Evolutionary conservation across 2,329 filamentous ascomycete genomes (phyloP).

Genomic region (Neopestalotiopsis sp.): DNA sequence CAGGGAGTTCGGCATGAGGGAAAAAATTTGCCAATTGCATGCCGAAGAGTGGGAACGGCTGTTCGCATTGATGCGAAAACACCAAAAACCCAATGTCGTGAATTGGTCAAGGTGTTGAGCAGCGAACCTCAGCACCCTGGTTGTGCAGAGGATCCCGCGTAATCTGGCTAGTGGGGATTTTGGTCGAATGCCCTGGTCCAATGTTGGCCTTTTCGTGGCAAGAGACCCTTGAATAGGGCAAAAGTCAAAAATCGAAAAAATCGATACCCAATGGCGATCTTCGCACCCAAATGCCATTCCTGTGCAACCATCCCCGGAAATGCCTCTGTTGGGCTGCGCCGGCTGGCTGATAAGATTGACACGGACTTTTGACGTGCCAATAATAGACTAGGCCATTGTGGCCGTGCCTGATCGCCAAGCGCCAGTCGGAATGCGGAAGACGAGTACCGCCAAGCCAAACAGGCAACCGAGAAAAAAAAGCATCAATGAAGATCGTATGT

Average conservation of each 20-base stretch:
- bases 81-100: not conserved
- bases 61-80: not conserved
- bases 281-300: conserved; percentile 1
- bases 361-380: not conserved
- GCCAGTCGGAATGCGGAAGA: not conserved
- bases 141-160: not conserved
- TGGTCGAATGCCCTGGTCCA: not conserved
- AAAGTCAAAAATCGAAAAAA: not conserved
- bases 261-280: conserved; percentile 4
- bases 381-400: not conserved
- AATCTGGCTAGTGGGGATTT: not conserved
- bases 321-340: not conserved
- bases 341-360: not conserved
- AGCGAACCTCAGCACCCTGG: not conserved
- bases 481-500: not conserved
- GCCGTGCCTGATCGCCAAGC: conserved; percentile 1
- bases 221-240: not conserved
- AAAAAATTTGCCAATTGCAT: not conserved
- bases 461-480: not conserved
- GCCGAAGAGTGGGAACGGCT: not conserved
- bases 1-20: not conserved
- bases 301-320: not conserved
- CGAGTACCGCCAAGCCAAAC: not conserved
- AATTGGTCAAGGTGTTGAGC: not conserved
- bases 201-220: not conserved